These are phyloP conservation scores for Batrachochytrium dendrobatidis DNA, from an alignment of 371 early-diverging fungal species.

Conservation along the genomic window DNA sequence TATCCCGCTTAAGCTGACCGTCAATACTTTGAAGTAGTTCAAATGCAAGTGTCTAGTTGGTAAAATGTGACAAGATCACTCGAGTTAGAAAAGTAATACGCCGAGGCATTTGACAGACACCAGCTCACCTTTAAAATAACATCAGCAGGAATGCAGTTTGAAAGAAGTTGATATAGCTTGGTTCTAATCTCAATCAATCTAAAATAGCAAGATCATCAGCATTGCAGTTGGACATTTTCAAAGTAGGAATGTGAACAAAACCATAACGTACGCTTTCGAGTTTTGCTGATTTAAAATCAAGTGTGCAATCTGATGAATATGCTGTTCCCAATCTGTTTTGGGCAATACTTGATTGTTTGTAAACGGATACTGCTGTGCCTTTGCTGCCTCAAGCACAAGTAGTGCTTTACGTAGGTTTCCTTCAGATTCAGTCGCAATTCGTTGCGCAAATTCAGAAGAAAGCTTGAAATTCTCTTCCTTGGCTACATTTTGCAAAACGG, in stretches of 20 bases:
- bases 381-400: slow-evolving; percentile 83
- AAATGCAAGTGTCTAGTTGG: slow-evolving; percentile 55
- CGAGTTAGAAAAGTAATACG: no score
- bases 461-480: slow-evolving; percentile 68
- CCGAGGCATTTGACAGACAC: neutral
- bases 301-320: slow-evolving; percentile 60
- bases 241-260: no score
- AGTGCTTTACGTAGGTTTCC: slow-evolving; percentile 89
- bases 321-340: slow-evolving; percentile 86
- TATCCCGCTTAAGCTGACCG: slow-evolving; percentile 51
- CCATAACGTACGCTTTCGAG: slow-evolving; percentile 40
- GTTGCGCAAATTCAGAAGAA: slow-evolving; percentile 53
- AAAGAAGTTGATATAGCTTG: slow-evolving; percentile 78
- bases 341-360: slow-evolving; percentile 50
- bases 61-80: no score
- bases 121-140: slow-evolving; percentile 64
- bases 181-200: slow-evolving; percentile 67
- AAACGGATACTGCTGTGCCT: slow-evolving; percentile 66
- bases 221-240: neutral
- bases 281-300: slow-evolving; percentile 68
- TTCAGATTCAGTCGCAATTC: slow-evolving; percentile 61
- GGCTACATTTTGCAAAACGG: slow-evolving; percentile 63
- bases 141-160: slow-evolving; percentile 82
- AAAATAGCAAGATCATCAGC: neutral
- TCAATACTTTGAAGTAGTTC: slow-evolving; percentile 60